A percentile compares a stretch with the other conserved stretches of the same genome.
phyloP scores from a whole-genome alignment of 345 rosid species.

The Dimocarpus longan region DNA sequence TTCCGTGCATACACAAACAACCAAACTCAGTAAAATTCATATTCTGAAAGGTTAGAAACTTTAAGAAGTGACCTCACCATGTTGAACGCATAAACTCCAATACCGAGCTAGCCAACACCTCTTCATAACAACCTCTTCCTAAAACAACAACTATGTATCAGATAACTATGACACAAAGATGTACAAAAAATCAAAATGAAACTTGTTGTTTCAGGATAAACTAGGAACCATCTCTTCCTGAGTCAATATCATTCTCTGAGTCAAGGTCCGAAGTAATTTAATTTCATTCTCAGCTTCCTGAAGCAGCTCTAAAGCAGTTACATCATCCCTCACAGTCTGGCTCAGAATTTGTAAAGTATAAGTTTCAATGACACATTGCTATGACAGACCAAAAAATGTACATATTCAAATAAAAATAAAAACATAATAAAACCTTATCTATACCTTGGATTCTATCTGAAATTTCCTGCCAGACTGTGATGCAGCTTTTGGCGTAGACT shows the following conservation, averaged over 20 bases:
- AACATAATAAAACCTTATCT: slow-evolving; percentile 21
- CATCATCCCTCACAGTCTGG: slow-evolving; percentile 76
- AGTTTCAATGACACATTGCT: slow-evolving; percentile 1
- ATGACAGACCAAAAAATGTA: not conserved
- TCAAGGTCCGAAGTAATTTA: slow-evolving; percentile 58
- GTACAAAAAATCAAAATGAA: slow-evolving; percentile 18
- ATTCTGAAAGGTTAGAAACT: not conserved
- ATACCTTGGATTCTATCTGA: slow-evolving; percentile 78
- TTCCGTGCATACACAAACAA: not conserved
- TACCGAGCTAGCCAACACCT: slow-evolving; percentile 99
- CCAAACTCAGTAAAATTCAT: not conserved
- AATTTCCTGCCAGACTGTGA: slow-evolving; percentile 56
- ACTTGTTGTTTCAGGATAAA: slow-evolving; percentile 16
- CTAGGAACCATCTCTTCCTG: slow-evolving; percentile 86
- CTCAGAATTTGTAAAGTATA: slow-evolving; percentile 23
- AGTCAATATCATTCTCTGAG: slow-evolving; percentile 74
- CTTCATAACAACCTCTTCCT: slow-evolving; percentile 97
- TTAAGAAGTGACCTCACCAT: slow-evolving; percentile 49
- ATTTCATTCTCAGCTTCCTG: slow-evolving; percentile 64
- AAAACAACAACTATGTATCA: slow-evolving; percentile 47
- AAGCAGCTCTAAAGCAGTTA: slow-evolving; percentile 67
- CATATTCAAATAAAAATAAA: slow-evolving; percentile 16
- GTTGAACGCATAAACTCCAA: slow-evolving; percentile 78
- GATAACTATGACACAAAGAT: slow-evolving; percentile 33
- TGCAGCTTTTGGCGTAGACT: slow-evolving; percentile 76